Conservation (phyloP, 192 early-diverging fungal species). For the Coemansia pectinata region DNA sequence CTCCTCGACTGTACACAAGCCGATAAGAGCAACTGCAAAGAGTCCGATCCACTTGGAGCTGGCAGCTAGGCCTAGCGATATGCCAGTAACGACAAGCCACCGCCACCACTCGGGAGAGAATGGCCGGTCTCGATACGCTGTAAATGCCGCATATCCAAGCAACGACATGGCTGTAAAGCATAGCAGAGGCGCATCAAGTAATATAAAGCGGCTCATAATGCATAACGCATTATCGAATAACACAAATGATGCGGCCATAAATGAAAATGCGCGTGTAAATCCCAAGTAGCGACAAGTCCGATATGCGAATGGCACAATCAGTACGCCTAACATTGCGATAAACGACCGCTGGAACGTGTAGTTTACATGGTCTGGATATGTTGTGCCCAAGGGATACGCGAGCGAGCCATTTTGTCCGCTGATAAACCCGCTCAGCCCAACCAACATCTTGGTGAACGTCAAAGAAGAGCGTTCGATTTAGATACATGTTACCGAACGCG, state of each 20-base stretch:
- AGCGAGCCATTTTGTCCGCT: conserved; percentile 69
- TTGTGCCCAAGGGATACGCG: conserved; percentile 59
- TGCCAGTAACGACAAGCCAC: conserved; percentile 63
- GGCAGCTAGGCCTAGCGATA: conserved; percentile 63
- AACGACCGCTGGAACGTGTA: conserved; percentile 21
- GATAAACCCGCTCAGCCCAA: conserved; percentile 62
- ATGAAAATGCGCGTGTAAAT: no score
- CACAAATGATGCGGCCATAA: no score
- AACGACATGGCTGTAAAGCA: conserved; percentile 61
- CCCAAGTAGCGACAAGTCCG: no score
- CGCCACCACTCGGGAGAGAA: conserved; percentile 67
- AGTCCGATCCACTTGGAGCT: conserved; percentile 97
- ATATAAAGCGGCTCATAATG: no score
- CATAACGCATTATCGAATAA: no score
- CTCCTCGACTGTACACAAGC: conserved; percentile 85
- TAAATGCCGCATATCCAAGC: conserved; percentile 60
- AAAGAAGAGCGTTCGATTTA: conserved; percentile 92
- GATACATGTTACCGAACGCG: conserved; percentile 92
- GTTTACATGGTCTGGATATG: conserved; percentile 61
- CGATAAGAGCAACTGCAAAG: conserved; percentile 85
- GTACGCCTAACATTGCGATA: no score
- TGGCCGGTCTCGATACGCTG: conserved; percentile 45
- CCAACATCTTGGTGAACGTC: conserved; percentile 90
- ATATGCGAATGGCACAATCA: no score
- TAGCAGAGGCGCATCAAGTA: no score